Evolutionary conservation across 352 stramenopile genomes (phyloP), one percentile per base, ranked within the genome.

Genomic region (Phytophthora capsici): DNA sequence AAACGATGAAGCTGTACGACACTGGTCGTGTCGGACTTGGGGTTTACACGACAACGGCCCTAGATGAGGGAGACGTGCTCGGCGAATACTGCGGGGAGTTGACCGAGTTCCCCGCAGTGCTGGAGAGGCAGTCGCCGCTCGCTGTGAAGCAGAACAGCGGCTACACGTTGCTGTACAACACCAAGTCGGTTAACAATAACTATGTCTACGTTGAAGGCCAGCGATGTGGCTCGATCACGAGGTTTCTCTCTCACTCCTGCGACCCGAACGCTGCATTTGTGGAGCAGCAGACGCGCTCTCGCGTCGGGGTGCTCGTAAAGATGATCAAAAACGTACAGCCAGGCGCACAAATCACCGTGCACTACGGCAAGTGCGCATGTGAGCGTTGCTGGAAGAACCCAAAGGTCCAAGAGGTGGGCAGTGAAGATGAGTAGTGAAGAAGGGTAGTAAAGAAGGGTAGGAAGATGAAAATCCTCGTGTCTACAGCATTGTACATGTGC

Each of bases 191-290:
- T 1, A 8, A 40, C 2, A 54, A 25, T 7, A 50, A 49, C 4
- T 66, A 40, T 8, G 57, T 66, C 0, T 59, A 66, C 48, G 32
- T 58, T 1, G 57, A 55, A 10, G 19, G 38, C 3, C 4, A 40
- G 0, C 7, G 14, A 5, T 53, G 37, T 25, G 28, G 47, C 0
- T 58, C 19, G 4, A 66, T 36, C 0, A 52, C 38, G 2, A 47
- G 37, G 1, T 55, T 49, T 7, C n/a, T 47, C 9, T 47, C 28
- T 13, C 23, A 53, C 22, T 16, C 32, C 1, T 60, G 52, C 26
- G 19, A 52, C 4, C 40, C 25, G 1, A 52, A 60, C 20, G 25
- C 52, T 23, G 40, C 38, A 20, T 63, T 63, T 16, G 44, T 63
- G 1, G 44, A 63, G 17, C 22, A 12, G 10, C 32, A 6, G 3